Percentiles rank a stretch among this genome's conserved stretches.
phyloP scores from a whole-genome alignment of 2,329 filamentous ascomycete species.

The Talaromyces funiculosus region DNA sequence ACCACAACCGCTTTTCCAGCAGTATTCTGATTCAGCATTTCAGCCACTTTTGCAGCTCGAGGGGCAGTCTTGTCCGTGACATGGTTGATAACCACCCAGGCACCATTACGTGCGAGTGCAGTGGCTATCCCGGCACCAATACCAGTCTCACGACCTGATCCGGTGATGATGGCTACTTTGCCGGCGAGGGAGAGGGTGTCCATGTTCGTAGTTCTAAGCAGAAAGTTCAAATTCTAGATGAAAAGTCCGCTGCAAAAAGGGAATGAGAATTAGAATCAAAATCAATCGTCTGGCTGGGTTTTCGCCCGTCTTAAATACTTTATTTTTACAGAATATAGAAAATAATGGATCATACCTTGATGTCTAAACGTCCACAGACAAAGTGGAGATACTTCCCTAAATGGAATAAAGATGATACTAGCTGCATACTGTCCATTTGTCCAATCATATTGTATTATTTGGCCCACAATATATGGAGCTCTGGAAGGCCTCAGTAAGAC shows the following conservation, averaged over 20 bases:
- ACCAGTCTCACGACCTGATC: conserved; percentile 31
- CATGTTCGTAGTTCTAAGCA: neutral
- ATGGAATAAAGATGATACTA: conserved; percentile 3
- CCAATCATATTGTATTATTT: neutral
- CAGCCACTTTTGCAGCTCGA: conserved; percentile 17
- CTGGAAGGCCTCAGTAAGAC: too few species aligned
- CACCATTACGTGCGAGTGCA: conserved; percentile 25
- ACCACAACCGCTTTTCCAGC: conserved; percentile 18
- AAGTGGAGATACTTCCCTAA: neutral
- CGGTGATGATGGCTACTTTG: conserved; percentile 34
- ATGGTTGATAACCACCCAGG: conserved; percentile 23
- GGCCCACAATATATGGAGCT: too few species aligned
- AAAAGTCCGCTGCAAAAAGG: neutral
- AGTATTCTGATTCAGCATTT: conserved; percentile 14
- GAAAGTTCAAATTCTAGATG: neutral
- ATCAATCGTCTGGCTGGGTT: neutral
- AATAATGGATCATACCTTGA: neutral
- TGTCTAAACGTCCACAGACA: too few species aligned
- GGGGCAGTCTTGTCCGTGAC: conserved; percentile 19
- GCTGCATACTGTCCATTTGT: neutral
- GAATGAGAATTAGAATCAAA: neutral
- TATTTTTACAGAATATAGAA: neutral
- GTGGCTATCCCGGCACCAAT: conserved; percentile 32
- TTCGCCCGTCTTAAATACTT: neutral
- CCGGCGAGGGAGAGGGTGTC: conserved; percentile 29